A percentile compares a stretch with the other conserved stretches of the same genome.
Evolutionary conservation across 352 stramenopile genomes (phyloP).

Genomic region (Pythium myriotylum): DNA sequence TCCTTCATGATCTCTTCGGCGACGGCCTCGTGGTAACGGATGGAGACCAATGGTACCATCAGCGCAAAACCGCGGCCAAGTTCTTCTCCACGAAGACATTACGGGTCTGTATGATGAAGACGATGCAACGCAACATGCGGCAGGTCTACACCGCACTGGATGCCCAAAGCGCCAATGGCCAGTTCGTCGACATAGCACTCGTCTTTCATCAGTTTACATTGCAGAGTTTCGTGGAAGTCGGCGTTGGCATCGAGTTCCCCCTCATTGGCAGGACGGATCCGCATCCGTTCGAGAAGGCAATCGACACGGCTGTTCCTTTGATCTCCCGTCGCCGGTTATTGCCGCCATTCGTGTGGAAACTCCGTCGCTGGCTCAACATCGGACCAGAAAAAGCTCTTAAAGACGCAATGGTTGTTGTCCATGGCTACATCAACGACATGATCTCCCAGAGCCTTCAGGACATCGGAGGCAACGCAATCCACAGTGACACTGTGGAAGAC

Average conservation of each 20-base stretch:
- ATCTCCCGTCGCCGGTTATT: slow-evolving; percentile 43
- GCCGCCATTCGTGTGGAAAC: slow-evolving; percentile 52
- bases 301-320: slow-evolving; percentile 34
- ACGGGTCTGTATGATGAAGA: slow-evolving; percentile 21
- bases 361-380: slow-evolving; percentile 40
- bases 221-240: slow-evolving; percentile 58
- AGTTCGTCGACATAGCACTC: slow-evolving; percentile 19
- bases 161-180: too few relatives aligned
- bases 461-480: background rate
- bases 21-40: slow-evolving; percentile 24
- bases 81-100: slow-evolving; percentile 38
- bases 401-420: background rate
- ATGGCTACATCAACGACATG: slow-evolving; percentile 1
- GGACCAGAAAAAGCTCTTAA: background rate
- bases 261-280: slow-evolving; percentile 33
- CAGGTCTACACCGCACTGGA: background rate
- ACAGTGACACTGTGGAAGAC: background rate
- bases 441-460: background rate
- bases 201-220: slow-evolving; percentile 50
- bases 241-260: slow-evolving; percentile 46
- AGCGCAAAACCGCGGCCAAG: slow-evolving; percentile 34
- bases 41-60: slow-evolving; percentile 32
- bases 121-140: slow-evolving; percentile 13
- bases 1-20: slow-evolving; percentile 28
- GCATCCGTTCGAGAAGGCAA: slow-evolving; percentile 45